Conservation (phyloP, 83 land plant species). For the Diphasiastrum complanatum region DNA sequence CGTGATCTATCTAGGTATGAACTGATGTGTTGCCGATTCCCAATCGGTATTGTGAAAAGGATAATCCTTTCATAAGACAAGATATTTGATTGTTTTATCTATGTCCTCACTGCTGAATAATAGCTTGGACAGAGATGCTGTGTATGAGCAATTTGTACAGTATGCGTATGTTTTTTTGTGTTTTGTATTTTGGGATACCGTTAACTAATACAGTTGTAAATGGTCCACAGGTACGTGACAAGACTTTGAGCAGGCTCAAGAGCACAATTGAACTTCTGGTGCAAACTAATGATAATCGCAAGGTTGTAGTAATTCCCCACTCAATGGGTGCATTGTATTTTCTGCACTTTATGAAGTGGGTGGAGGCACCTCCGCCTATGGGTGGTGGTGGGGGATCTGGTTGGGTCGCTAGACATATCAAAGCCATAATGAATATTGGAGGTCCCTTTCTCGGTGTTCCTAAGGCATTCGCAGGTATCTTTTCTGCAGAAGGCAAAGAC, state of each 20-base stretch:
- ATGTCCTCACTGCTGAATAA: no score
- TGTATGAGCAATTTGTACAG: no score
- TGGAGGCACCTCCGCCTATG: constrained; percentile 87
- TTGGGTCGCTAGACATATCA: constrained; percentile 88
- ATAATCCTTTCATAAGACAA: no score
- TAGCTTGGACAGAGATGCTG: no score
- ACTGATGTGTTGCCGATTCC: no score
- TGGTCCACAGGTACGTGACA: constrained; percentile 78
- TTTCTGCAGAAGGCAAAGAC: constrained; percentile 93
- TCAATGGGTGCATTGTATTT: constrained; percentile 96
- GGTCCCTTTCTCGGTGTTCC: constrained; percentile 95
- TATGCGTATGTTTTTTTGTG: not conserved
- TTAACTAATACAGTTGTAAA: not conserved
- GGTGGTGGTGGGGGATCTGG: constrained; percentile 93
- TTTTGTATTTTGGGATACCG: constrained; percentile 11
- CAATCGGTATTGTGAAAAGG: no score
- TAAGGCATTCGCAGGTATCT: constrained; percentile 78
- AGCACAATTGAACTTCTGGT: constrained; percentile 82
- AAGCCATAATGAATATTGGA: constrained; percentile 84
- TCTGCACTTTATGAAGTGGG: constrained; percentile 96
- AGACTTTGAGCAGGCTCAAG: constrained; percentile 79
- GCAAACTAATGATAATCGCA: constrained; percentile 65
- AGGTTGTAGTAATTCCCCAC: constrained; percentile 88
- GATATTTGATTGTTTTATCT: no score
- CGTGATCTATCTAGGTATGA: no score